Base-by-base conservation (phyloP, 2,329 filamentous ascomycete genomes). In the Rasamsonia emersonii region DNA sequence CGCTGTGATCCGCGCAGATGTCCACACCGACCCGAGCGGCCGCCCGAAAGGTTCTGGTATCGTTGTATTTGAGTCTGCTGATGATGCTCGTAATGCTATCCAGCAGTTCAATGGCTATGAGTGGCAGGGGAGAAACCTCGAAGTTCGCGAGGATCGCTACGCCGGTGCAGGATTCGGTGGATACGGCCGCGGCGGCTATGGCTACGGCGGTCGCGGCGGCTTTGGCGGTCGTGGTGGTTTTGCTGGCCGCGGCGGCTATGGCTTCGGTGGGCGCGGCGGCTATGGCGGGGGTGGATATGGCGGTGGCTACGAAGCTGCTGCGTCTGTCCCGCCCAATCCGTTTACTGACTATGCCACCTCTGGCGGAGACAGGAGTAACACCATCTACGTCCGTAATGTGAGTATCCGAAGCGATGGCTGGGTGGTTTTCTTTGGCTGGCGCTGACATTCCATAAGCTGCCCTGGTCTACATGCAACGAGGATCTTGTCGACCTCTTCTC, bases 381-480 rank as follows among this genome's bases (percentile, higher is more conserved):
- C 71, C 32, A 98, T 98, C 59, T 95, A 93, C 54, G 91, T 96
- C 44, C 88, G 89, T 66, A 98, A 98, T 58, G 86, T 94, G 67
- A 79, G 86, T 73, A 24, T 26, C 37, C n/a, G n/a, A n/a, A 9
- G 17, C 1, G 19, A 14, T 33, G 6, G 9, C 13, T 24, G n/a
- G 10, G 14, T 10, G 23, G n/a, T n/a, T 27, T n/a, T 18, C 14
- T 39, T 8, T 14, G 28, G 8, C 24, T 14, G 7, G 4, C 17
- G 17, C 28, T 32, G 23, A 38, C 25, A 26, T 21, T 9, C 16
- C 10, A 8, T 20, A 49, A 94, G 88, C 76, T 98, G 42, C 91
- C 91, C 9, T 98, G 91, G 91, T 96, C 91, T 17, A 98, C 91
- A 10, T 95, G 88, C 68, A 96, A 98, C 54, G 91, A 98, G 42